Evolutionary conservation across 202 grass and related monocot genomes (phyloP), one percentile per base, ranked within the genome.

Genomic region (Carex arenaria): DNA sequence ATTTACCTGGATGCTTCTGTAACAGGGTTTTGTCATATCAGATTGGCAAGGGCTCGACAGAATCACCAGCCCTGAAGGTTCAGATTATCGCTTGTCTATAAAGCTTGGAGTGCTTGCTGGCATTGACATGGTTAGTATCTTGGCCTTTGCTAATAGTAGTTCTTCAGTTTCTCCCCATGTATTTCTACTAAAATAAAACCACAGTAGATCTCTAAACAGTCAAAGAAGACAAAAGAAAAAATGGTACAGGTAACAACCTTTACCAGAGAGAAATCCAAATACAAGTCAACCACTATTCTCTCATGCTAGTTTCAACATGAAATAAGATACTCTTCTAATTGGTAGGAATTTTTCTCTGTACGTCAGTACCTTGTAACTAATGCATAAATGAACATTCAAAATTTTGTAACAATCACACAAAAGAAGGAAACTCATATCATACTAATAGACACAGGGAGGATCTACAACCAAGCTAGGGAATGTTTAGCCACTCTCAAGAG

Each of bases 11-110:
- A 82, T 69, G 63, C 63, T 54, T 38, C 28, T 78, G 53, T 86
- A 38, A 63, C 70, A 93, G 91, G 91, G 91, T 30, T 93, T 93
- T 26, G 76, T 90, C 9, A 88, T 93, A 64, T 90, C 91, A 4
- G 91, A 93, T 62, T 90, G 86, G 70, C 32, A 85, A 80, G 88
- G 86, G 13, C 23, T 93, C 38, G 91, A 93, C n/a, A 86, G 84
- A 73, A 72, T 93, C 47, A 90, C 86, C 2, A 86, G 10, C 17
- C 86, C 90, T 56, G 53, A 0, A 73, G 76, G 74, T 43, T 67
- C 88, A 2, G 72, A 93, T 77, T 93, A 93, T 57, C 26, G 52
- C 40, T 63, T 86, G n/a, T 90, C 88, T n/a, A 45, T 90, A 40
- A 85, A 88, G 80, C 60, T 85, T 17, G 75, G 80, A 17, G 70